Evolutionary conservation across 768 basidiomycete genomes (phyloP).

Genomic region (Leccinum sublutescens): DNA sequence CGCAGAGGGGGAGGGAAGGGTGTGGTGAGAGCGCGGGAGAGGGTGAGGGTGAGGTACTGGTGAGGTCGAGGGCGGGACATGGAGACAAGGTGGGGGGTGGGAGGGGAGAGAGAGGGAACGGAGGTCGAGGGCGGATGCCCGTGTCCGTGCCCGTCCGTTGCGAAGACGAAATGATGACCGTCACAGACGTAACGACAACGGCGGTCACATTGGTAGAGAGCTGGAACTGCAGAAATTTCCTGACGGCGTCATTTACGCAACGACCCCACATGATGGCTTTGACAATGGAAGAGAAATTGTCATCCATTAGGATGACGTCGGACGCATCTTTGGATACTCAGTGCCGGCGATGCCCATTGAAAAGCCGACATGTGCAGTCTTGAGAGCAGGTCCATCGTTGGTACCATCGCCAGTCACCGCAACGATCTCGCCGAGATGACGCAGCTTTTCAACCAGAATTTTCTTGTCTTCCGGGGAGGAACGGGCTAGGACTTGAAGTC

Average conservation of each 20-base stretch:
- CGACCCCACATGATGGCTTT: constrained; percentile 99
- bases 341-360: constrained; percentile 97
- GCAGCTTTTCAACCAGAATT: constrained; percentile 84
- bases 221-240: constrained; percentile 97
- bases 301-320: constrained; percentile 98
- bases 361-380: constrained; percentile 95
- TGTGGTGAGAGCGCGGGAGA: too few relatives aligned
- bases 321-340: constrained; percentile 99
- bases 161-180: constrained; percentile 71
- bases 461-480: constrained; percentile 98
- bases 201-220: constrained; percentile 94
- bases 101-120: too few relatives aligned
- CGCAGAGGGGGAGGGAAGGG: too few relatives aligned
- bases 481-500: constrained; percentile 93
- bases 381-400: constrained; percentile 95
- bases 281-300: constrained; percentile 95
- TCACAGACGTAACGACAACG: constrained; percentile 89
- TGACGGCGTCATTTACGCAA: constrained; percentile 96
- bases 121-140: too few relatives aligned
- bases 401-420: constrained; percentile 98
- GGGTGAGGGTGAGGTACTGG: too few relatives aligned
- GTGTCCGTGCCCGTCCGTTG: too few relatives aligned
- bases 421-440: constrained; percentile 83
- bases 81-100: too few relatives aligned
- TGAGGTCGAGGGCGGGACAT: too few relatives aligned